These are phyloP conservation scores for Termitomyces heimii DNA, from an alignment of 768 basidiomycete genomes.

Conservation along the genomic window DNA sequence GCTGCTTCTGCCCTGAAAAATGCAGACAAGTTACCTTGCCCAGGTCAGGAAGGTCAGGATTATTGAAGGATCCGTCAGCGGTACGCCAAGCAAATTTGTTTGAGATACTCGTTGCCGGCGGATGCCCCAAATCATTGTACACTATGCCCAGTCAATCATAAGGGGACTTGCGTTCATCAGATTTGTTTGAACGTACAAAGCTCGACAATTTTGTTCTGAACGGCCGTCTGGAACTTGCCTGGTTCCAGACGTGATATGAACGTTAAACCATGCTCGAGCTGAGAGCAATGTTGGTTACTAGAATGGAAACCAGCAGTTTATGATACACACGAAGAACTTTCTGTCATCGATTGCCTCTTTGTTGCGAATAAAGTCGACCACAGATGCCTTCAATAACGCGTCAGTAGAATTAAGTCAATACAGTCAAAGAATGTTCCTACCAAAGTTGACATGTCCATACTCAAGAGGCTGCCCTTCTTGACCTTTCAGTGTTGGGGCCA, in stretches of 20 bases:
- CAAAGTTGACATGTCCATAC: slow-evolving; percentile 32
- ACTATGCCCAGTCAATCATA: slow-evolving; percentile 32
- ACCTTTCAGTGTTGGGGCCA: slow-evolving; percentile 23
- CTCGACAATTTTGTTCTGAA: slow-evolving; percentile 46
- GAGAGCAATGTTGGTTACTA: neutral
- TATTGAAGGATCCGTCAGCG: slow-evolving; percentile 78
- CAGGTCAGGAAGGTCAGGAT: slow-evolving; percentile 59
- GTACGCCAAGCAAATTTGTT: slow-evolving; percentile 58
- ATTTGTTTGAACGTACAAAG: slow-evolving; percentile 40
- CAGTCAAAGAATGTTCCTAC: slow-evolving; percentile 22
- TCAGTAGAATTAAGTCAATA: neutral
- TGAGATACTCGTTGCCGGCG: slow-evolving; percentile 65
- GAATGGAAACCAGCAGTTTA: neutral
- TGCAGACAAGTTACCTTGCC: slow-evolving; percentile 41
- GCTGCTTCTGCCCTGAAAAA: neutral
- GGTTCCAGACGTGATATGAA: slow-evolving; percentile 56
- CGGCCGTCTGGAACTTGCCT: slow-evolving; percentile 27
- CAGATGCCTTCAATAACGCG: slow-evolving; percentile 36
- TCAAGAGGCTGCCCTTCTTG: slow-evolving; percentile 34
- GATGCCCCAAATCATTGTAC: slow-evolving; percentile 79
- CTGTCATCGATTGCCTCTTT: slow-evolving; percentile 68
- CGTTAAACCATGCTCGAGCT: slow-evolving; percentile 70
- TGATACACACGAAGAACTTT: slow-evolving; percentile 56
- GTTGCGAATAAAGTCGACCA: slow-evolving; percentile 57
- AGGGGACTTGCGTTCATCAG: neutral